A percentile compares a stretch with the other conserved stretches of the same genome.
Conservation (phyloP, 257 asterid genomes). For the Solanum bulbocastanum region DNA sequence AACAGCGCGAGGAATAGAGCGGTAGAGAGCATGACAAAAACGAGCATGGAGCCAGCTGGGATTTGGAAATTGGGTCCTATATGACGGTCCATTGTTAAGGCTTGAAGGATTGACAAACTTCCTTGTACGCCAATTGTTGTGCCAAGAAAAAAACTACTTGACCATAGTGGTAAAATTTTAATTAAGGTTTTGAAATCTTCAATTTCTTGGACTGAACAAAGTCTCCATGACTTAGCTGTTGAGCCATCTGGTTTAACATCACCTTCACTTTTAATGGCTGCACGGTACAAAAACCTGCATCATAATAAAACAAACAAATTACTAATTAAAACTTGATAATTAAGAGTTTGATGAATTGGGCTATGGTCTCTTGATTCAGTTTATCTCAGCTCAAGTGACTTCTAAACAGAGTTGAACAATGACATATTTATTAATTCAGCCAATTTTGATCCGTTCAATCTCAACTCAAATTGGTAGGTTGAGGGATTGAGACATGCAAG, state of each 20-base stretch:
- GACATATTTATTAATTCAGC: no score
- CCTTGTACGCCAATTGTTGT: neutral
- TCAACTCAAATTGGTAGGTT: no score
- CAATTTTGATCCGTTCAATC: no score
- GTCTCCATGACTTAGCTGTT: neutral
- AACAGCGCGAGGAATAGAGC: neutral
- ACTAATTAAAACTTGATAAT: no score
- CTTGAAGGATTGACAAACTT: constrained; percentile 9
- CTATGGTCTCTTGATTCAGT: no score
- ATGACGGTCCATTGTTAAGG: constrained; percentile 6
- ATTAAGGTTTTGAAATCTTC: constrained; percentile 9
- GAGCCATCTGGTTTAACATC: constrained; percentile 3
- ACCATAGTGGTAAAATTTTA: constrained; percentile 14
- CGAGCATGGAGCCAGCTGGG: constrained; percentile 8
- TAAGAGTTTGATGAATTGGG: no score
- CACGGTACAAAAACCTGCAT: constrained; percentile 13
- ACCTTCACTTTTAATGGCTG: constrained; percentile 4
- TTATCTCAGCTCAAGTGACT: no score
- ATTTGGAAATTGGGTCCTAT: constrained; percentile 4
- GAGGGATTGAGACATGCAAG: no score
- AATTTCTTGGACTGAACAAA: constrained; percentile 9
- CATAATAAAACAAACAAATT: neutral
- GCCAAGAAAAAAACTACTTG: constrained; percentile 1
- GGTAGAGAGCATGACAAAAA: neutral
- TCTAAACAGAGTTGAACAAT: no score